Evolutionary conservation across 176 grass and related monocot genomes (phyloP), one percentile per base, ranked within the genome.

Genomic region (Elaeis guineensis): DNA sequence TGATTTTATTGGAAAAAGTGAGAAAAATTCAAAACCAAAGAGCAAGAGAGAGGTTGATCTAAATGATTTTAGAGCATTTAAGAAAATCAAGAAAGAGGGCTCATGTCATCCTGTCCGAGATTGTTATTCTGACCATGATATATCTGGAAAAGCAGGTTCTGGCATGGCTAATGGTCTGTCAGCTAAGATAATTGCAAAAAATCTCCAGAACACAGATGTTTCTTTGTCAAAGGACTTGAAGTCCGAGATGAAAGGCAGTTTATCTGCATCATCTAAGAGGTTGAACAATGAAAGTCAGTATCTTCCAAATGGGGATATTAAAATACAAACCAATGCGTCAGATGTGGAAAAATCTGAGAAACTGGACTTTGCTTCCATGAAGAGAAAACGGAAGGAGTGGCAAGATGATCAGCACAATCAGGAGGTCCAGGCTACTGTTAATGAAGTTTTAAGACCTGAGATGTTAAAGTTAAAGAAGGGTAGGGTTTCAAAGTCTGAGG

Each of bases 21-120:
- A 81, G 52, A 88, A 85, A 53, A 76, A 91, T 70, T 89, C 84
- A 67, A 97, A 89, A 85, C 73, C 72, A 55, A 91, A 88, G 78
- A 75, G 75, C 70, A 91, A 85, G 69, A 89, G 83, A 89, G 78
- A 75, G 16, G 63, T 78, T 55, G 66, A 85, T 72, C 78, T 32
- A 52, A 76, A 64, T 78, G 87, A 91, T 63, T 67, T 62, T 20
- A 97, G 70, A 88, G 64, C 81, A 72, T 77, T 19, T 69, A 97
- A 91, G 75, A 97, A 97, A 75, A 69, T 60, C 24, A 91, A 86
- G 70, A 87, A 78, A 71, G 87, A 88, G 78, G 75, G 81, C 30
- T 69, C 63, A 6, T 62, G 64, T 56, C 53, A 66, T 53, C 29
- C 56, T 55, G 55, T 59, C 12, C 71, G 69, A 28, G 53, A 72